These are phyloP conservation scores for Polytrichum commune DNA, from an alignment of 225 moss, liverwort and hornwort species.

Conservation along the genomic window DNA sequence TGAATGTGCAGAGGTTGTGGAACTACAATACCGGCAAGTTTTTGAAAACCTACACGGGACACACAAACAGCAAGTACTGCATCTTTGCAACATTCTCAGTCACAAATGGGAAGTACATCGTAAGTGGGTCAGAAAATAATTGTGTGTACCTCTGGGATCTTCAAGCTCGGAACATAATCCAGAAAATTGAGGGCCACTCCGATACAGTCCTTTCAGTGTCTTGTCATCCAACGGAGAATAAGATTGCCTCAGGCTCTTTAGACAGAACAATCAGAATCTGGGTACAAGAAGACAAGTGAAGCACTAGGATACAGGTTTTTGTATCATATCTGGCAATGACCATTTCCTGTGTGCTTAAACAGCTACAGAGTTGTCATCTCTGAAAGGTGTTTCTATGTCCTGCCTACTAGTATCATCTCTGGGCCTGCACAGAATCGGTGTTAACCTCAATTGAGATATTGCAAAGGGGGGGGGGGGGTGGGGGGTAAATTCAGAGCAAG, in stretches of 20 bases:
- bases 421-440: no score
- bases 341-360: not conserved
- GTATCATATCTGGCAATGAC: conserved; percentile 2
- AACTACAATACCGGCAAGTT: conserved; percentile 87
- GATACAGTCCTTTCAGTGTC: conserved; percentile 87
- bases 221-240: conserved; percentile 86
- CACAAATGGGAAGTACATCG: conserved; percentile 97
- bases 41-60: conserved; percentile 83
- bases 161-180: conserved; percentile 72
- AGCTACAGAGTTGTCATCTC: no score
- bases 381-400: no score
- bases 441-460: no score
- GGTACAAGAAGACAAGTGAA: conserved; percentile 66
- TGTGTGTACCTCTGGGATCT: conserved; percentile 94
- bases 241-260: conserved; percentile 90
- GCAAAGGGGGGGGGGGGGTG: no score
- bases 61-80: conserved; percentile 82
- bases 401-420: no score
- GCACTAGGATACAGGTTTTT: not conserved
- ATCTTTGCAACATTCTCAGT: conserved; percentile 96
- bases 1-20: conserved; percentile 83
- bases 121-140: conserved; percentile 91
- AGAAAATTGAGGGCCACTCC: conserved; percentile 86
- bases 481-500: no score
- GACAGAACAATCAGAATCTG: conserved; percentile 86